These are phyloP conservation scores for Cyclocybe aegerita DNA, from an alignment of 768 basidiomycete genomes.

Conservation along the genomic window DNA sequence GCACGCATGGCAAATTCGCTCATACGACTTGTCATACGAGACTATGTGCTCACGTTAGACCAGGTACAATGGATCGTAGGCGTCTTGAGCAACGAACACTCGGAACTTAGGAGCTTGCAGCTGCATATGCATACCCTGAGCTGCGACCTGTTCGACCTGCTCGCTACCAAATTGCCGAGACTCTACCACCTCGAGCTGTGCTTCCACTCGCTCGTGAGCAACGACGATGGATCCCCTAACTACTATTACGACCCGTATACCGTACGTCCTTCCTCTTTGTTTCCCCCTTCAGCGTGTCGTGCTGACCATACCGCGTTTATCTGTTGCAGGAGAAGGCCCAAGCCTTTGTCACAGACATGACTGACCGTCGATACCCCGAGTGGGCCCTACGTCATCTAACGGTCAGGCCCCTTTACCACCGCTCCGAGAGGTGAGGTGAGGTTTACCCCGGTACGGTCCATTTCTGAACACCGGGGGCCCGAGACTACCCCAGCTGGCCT, in stretches of 20 bases:
- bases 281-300: no score
- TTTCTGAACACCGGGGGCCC: no score
- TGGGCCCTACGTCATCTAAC: slow-evolving; percentile 3
- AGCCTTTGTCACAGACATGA: background rate
- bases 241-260: background rate
- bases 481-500: no score
- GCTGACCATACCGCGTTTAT: background rate
- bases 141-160: slow-evolving; percentile 1
- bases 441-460: no score
- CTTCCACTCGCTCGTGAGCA: background rate
- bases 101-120: background rate
- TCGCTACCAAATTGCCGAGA: background rate
- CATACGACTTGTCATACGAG: background rate
- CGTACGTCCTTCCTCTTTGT: background rate
- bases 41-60: background rate
- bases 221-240: slow-evolving; percentile 1
- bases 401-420: background rate
- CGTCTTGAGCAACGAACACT: background rate
- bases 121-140: slow-evolving; percentile 1
- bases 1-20: background rate
- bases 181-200: background rate
- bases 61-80: background rate
- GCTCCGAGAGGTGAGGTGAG: background rate
- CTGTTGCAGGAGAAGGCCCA: background rate
- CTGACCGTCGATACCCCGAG: background rate